Evolutionary conservation across 768 basidiomycete genomes (phyloP).

Genomic region (Boletus sp.): DNA sequence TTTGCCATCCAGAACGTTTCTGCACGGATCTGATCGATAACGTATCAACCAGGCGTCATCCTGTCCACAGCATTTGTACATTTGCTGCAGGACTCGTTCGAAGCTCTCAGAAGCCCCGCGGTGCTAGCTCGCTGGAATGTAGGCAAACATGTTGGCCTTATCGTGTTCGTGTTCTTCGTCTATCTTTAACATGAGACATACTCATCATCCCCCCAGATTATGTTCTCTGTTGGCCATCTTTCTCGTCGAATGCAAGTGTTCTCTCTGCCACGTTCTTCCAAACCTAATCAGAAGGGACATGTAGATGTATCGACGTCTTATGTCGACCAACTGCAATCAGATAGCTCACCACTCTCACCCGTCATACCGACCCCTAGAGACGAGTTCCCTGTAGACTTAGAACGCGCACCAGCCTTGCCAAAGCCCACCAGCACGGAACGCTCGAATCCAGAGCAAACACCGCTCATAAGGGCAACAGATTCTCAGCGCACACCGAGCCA

Average conservation of each 20-base stretch:
- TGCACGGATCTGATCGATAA: neutral
- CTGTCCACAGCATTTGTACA: slow-evolving; percentile 83
- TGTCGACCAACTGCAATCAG: slow-evolving; percentile 67
- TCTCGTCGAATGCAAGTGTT: slow-evolving; percentile 69
- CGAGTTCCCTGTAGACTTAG: slow-evolving; percentile 17
- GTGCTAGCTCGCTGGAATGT: slow-evolving; percentile 50
- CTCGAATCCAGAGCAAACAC: slow-evolving; percentile 17
- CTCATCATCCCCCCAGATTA: slow-evolving; percentile 41
- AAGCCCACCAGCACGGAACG: slow-evolving; percentile 1
- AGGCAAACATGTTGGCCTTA: slow-evolving; percentile 62
- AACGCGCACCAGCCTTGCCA: neutral
- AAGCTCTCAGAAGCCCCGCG: slow-evolving; percentile 46
- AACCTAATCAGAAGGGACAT: neutral
- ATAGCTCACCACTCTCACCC: slow-evolving; percentile 51
- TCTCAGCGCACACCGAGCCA: neutral
- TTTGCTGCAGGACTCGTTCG: slow-evolving; percentile 74
- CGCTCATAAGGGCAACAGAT: slow-evolving; percentile 12
- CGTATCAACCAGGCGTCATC: slow-evolving; percentile 57
- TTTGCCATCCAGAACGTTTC: neutral
- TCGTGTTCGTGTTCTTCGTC: slow-evolving; percentile 57
- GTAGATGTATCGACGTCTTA: slow-evolving; percentile 76
- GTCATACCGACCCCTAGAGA: slow-evolving; percentile 29
- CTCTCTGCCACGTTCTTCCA: neutral
- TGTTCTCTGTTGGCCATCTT: slow-evolving; percentile 70
- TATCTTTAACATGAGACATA: neutral